Base-by-base conservation (phyloP, 2,329 filamentous ascomycete species). In the Penicillium sp. region DNA sequence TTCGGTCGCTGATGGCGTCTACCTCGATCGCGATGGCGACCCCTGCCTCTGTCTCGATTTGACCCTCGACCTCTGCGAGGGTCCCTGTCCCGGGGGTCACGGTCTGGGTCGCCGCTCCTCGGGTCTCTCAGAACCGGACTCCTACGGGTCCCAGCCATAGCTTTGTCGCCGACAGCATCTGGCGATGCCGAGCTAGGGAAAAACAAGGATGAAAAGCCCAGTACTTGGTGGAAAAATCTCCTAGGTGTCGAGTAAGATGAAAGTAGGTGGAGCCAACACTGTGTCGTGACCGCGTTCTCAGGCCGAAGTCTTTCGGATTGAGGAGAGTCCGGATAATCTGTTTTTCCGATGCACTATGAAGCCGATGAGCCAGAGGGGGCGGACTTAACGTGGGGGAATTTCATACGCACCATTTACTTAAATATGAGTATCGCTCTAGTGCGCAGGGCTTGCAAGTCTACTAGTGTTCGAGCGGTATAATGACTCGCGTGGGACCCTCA, bases 41-140 rank as follows among this genome's bases (percentile, higher is more conserved):
- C 76, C 52, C 75, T 74, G 47, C 72, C 74, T 56, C 74, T 69
- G 55, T 74, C 72, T 55, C 71, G 71, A 62, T 72, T 65, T 55
- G 73, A 71, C 73, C 72, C 77, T 77, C 65, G 80, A 79, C 78
- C 71, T 78, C 73, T 70, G 62, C 70, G 71, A 61, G 65, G 67
- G 57, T 75, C 70, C 63, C 67, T 70, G 53, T 74, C 72, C 69
- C 66, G 72, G 59, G 68, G 68, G 63, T 78, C 73, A 70, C 72
- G 69, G 63, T 80, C 75, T 67, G 73, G 73, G 71, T 78, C 72
- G 70, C 71, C 75, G 75, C 76, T 81, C 79, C 80, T 80, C 75
- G 80, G 74, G 72, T 81, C 76, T 79, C 75, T 82, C 78, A 81
- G 75, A 71, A 76, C 75, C 72, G 78, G 78, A 76, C 77, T 80